These are phyloP conservation scores for Fusarium burgessii DNA, from an alignment of 2,329 filamentous ascomycete genomes.

Conservation along the genomic window DNA sequence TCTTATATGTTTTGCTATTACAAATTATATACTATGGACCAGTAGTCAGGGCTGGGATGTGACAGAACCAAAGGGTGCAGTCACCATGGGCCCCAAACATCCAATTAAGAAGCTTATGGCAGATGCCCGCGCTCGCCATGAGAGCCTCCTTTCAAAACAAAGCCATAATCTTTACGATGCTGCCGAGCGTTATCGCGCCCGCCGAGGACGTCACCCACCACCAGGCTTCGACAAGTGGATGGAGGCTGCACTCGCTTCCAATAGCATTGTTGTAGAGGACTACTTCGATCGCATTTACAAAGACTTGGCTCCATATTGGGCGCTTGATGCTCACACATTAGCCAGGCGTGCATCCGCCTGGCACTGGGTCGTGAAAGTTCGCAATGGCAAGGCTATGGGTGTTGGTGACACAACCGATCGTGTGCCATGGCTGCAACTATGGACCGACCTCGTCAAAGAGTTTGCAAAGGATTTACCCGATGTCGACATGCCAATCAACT, in stretches of 20 bases:
- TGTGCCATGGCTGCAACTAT: conserved; percentile 61
- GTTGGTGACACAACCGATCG: conserved; percentile 55
- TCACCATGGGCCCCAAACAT: conserved; percentile 52
- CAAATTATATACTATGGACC: conserved; percentile 51
- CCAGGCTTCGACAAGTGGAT: conserved; percentile 74
- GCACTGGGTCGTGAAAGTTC: conserved; percentile 61
- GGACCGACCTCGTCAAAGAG: conserved; percentile 62
- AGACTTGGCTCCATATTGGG: conserved; percentile 72
- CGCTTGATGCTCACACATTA: conserved; percentile 58
- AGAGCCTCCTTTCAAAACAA: conserved; percentile 56
- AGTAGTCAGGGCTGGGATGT: conserved; percentile 46
- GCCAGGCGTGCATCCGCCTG: conserved; percentile 56
- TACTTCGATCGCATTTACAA: conserved; percentile 75
- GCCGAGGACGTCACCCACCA: conserved; percentile 70
- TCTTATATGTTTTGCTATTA: conserved; percentile 43
- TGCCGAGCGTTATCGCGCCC: conserved; percentile 66
- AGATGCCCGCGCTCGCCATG: conserved; percentile 59
- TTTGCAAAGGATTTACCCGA: conserved; percentile 69
- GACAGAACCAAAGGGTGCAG: conserved; percentile 37
- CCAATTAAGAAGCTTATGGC: conserved; percentile 65
- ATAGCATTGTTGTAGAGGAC: conserved; percentile 70
- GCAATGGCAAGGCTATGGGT: conserved; percentile 56
- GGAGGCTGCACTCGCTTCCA: conserved; percentile 61
- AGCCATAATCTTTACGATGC: conserved; percentile 64
- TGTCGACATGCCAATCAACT: conserved; percentile 75